Evolutionary conservation across 768 basidiomycete species (phyloP), one percentile per base, ranked within the genome.

Genomic region (Flagelloscypha sp.): DNA sequence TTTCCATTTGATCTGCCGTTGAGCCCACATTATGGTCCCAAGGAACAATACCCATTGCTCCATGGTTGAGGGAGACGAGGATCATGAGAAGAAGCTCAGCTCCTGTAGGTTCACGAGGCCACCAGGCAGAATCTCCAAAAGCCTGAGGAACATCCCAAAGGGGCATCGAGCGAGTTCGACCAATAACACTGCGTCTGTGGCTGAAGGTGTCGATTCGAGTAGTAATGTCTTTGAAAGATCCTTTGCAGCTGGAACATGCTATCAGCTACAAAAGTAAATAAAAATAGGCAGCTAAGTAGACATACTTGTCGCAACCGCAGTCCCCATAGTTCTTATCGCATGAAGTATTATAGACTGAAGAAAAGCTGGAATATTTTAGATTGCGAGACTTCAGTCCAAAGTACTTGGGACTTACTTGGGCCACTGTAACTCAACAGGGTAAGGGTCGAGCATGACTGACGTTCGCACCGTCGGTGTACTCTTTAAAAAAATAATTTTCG

Each of bases 121-220:
- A 84, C 43, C 58, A 83, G 57, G 71, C 72, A 24, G 57, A 56
- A 37, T 68, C 69, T 18, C 82, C 81, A 49, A 88, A 88, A 0
- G 70, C 84, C 54, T 88, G 85, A 1, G 84, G 81, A 1, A 87
- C 84, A 2, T 77, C 75, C 86, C 84, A 87, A 0, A 85, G 66
- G 1, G 79, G 70, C 50, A 82, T 78, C 5, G 67, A 72, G 8
- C 72, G 60, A 43, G 78, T 76, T 76, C 81, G 81, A 2, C 79
- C 81, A 42, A 79, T 70, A 31, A 71, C 62, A 41, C 73, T 68
- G 11, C 79, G 47, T 15, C 82, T 65, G 32, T 75, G 58, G 31
- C 57, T 57, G 56, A 79, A 85, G 39, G 78, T 67, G 33, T 82
- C 75, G 62, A 85, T 74, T 21, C 84, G 64, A 1, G 62, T 64